Conservation (phyloP, 2,329 filamentous ascomycete genomes). For the Lojkania enalia region DNA sequence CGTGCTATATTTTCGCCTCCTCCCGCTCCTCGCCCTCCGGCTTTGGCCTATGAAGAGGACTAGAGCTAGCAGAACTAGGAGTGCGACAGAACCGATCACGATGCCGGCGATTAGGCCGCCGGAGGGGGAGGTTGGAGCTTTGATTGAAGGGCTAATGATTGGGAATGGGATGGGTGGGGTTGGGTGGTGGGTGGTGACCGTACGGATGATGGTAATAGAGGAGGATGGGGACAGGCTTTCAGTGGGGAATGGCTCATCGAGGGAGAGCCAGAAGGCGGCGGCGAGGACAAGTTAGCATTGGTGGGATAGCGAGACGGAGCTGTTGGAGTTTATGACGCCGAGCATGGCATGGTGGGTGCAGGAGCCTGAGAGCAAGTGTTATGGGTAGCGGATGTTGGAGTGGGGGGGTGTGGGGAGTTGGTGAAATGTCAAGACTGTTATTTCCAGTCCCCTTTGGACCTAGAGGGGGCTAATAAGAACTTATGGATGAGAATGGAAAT, state of each 20-base stretch:
- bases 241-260: conserved; percentile 38
- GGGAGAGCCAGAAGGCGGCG: conserved; percentile 35
- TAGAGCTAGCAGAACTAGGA: conserved; percentile 22
- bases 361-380: too few relatives aligned
- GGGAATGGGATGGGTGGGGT: too few relatives aligned
- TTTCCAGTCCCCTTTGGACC: too few relatives aligned
- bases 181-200: too few relatives aligned
- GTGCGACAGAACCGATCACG: conserved; percentile 58
- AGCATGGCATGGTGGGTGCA: conserved; percentile 70
- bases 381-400: too few relatives aligned
- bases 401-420: too few relatives aligned
- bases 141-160: conserved; percentile 5
- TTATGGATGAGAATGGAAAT: too few relatives aligned
- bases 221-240: conserved; percentile 17
- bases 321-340: conserved; percentile 75
- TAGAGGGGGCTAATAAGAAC: too few relatives aligned
- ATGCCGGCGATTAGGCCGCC: conserved; percentile 52
- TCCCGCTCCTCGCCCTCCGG: conserved; percentile 25
- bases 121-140: too few relatives aligned
- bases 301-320: too few relatives aligned
- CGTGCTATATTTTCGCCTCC: conserved; percentile 10
- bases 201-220: not conserved
- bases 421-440: too few relatives aligned
- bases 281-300: conserved; percentile 30
- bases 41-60: conserved; percentile 33